A percentile compares a stretch with the other conserved stretches of the same genome.
These are phyloP conservation scores for Penicillium sumatraense DNA, from an alignment of 2,329 filamentous ascomycete species.

Conservation along the genomic window DNA sequence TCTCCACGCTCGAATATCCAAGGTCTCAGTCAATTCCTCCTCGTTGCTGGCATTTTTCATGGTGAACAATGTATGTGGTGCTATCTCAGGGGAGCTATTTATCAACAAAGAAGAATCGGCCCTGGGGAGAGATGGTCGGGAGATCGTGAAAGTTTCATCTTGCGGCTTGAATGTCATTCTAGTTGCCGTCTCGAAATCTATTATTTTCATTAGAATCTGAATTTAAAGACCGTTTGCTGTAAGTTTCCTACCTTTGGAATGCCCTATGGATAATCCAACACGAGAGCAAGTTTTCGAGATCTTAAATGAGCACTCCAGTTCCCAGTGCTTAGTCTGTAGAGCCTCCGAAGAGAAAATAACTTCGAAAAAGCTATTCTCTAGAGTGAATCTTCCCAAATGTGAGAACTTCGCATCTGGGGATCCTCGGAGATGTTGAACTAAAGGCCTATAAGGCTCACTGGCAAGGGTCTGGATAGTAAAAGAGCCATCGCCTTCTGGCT, in stretches of 20 bases:
- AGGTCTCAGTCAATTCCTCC: not conserved
- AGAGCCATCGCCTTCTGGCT: not conserved
- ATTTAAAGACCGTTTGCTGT: not conserved
- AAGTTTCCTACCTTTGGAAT: not conserved
- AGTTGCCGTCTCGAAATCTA: not conserved
- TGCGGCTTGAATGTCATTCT: not conserved
- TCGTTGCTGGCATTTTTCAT: not conserved
- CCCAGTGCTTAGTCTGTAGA: not conserved
- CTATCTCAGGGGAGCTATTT: not conserved
- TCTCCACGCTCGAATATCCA: slow-evolving; percentile 5
- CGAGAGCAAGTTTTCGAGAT: slow-evolving; percentile 1
- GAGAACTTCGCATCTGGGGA: not conserved
- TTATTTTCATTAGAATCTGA: not conserved
- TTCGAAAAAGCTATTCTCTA: not conserved
- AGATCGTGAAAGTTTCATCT: not conserved
- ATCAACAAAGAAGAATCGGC: not conserved
- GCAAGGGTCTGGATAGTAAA: slow-evolving; percentile 4
- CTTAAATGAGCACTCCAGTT: slow-evolving; percentile 4
- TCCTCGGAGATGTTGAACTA: not conserved
- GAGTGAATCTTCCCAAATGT: not conserved
- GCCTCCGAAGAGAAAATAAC: not conserved
- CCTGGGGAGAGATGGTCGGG: not conserved
- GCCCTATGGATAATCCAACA: not conserved
- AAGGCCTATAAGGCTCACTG: slow-evolving; percentile 1
- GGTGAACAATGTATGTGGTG: not conserved